Percentiles rank a stretch among this genome's conserved stretches.
Conservation (phyloP, 2,329 filamentous ascomycete genomes). For the Samsoniella hepiali region DNA sequence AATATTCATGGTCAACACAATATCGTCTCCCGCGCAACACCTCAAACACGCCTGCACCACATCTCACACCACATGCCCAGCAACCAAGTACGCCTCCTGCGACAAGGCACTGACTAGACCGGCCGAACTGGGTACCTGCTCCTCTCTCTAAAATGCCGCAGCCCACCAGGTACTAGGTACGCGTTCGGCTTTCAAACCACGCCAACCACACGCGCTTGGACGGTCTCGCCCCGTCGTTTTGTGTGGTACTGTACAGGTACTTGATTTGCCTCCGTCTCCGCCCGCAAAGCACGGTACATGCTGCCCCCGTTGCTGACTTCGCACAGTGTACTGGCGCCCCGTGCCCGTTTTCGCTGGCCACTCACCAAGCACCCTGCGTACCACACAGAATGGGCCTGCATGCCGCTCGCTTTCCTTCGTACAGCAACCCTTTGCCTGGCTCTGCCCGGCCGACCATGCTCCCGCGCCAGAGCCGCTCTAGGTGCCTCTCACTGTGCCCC, state of each 20-base stretch:
- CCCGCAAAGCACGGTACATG: constrained; percentile 37
- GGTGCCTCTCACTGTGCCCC: constrained; percentile 10
- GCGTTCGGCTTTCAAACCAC: constrained; percentile 2
- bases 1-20: not conserved
- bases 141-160: constrained; percentile 17
- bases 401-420: not conserved
- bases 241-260: constrained; percentile 41
- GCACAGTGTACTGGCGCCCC: constrained; percentile 36
- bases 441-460: not conserved
- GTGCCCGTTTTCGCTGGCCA: not conserved
- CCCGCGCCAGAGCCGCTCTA: constrained; percentile 1
- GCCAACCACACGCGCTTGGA: constrained; percentile 14
- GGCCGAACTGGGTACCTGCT: constrained; percentile 13
- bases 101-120: constrained; percentile 5
- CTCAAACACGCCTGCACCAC: constrained; percentile 13
- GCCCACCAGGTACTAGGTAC: constrained; percentile 10
- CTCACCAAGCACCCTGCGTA: constrained; percentile 12
- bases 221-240: constrained; percentile 21
- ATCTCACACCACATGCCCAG: constrained; percentile 13
- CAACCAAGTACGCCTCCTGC: constrained; percentile 12
- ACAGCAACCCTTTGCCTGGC: no score
- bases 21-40: not conserved
- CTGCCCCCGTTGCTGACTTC: constrained; percentile 14
- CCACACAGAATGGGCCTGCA: constrained; percentile 5
- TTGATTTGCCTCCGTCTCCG: constrained; percentile 28